These are phyloP conservation scores for Solanum paucissectum DNA, from an alignment of 257 asterid species.

Conservation along the genomic window DNA sequence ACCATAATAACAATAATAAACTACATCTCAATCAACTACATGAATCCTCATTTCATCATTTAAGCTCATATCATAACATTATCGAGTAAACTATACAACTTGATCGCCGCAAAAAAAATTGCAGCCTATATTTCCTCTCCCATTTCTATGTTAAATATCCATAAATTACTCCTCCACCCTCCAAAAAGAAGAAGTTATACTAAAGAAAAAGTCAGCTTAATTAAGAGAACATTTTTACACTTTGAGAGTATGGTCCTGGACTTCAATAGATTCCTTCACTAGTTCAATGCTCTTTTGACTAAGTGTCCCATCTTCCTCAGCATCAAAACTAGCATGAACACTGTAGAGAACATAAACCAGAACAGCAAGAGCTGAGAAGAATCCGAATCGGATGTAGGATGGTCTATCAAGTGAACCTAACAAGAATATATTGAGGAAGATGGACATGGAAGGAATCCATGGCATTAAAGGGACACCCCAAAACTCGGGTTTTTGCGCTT, in stretches of 20 bases:
- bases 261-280: slow-evolving; percentile 38
- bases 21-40: not conserved
- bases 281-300: slow-evolving; percentile 38
- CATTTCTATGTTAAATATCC: not conserved
- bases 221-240: slow-evolving; percentile 21
- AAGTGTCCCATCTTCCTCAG: slow-evolving; percentile 58
- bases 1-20: not conserved
- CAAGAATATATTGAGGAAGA: slow-evolving; percentile 77
- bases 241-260: slow-evolving; percentile 33
- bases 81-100: not conserved
- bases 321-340: slow-evolving; percentile 90
- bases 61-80: not conserved
- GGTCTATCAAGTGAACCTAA: slow-evolving; percentile 58
- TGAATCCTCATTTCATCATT: not conserved
- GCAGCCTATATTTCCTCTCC: not conserved
- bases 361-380: slow-evolving; percentile 56
- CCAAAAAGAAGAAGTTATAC: not conserved
- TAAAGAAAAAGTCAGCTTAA: not conserved
- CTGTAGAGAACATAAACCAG: slow-evolving; percentile 63
- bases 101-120: not conserved
- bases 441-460: slow-evolving; percentile 84
- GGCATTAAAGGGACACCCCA: slow-evolving; percentile 99
- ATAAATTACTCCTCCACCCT: not conserved
- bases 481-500: slow-evolving; percentile 62
- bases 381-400: slow-evolving; percentile 66